Percentiles rank a stretch among this genome's conserved stretches.
These are phyloP conservation scores for Xylaria cubensis DNA, from an alignment of 495 filamentous ascomycete species.

Conservation along the genomic window DNA sequence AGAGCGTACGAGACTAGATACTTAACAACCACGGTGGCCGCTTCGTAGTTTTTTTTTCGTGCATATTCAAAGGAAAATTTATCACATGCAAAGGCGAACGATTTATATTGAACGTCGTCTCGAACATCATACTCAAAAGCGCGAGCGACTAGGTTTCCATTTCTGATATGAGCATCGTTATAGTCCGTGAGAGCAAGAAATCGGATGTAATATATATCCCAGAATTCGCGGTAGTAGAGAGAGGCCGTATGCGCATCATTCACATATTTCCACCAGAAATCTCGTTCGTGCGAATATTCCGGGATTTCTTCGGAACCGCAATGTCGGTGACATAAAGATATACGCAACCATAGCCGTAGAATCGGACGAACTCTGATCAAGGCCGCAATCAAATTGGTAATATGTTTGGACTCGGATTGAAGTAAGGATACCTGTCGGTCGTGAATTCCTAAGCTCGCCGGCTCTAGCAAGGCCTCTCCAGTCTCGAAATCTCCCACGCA, in stretches of 20 bases:
- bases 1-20: conserved; percentile 4
- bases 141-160: background rate
- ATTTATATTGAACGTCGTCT: background rate
- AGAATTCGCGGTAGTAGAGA: background rate
- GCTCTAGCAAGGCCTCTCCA: background rate
- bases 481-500: background rate
- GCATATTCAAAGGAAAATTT: conserved; percentile 2
- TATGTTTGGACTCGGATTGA: background rate
- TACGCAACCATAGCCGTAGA: background rate
- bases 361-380: conserved; percentile 2
- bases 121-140: background rate
- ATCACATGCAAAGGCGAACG: background rate
- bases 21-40: background rate
- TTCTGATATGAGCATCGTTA: background rate
- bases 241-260: no score
- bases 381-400: background rate
- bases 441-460: background rate
- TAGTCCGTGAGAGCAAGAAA: background rate
- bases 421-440: background rate
- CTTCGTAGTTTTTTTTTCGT: background rate
- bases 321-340: background rate
- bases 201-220: conserved; percentile 9
- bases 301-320: background rate
- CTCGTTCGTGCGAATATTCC: background rate
- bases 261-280: background rate